Evolutionary conservation across 2,329 filamentous ascomycete genomes (phyloP).

Genomic region (Fusarium staphyleae): DNA sequence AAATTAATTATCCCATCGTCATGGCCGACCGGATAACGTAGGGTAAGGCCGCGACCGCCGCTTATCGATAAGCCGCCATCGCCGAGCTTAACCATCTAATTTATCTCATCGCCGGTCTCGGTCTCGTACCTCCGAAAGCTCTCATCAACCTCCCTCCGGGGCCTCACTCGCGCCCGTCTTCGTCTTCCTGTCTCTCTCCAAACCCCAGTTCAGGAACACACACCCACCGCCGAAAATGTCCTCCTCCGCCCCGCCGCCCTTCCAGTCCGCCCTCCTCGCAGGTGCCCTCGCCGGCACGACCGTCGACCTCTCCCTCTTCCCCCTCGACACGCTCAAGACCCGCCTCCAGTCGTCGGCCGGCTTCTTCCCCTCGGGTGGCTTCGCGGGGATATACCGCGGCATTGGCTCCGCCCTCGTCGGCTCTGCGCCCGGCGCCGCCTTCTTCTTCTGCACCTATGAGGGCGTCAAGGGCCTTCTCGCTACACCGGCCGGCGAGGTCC

Average conservation of each 20-base stretch:
- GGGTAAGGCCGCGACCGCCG: conserved; percentile 22
- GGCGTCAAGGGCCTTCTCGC: conserved; percentile 66
- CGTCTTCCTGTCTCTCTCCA: background rate
- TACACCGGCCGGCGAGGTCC: conserved; percentile 36
- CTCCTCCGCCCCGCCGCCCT: conserved; percentile 48
- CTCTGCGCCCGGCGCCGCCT: conserved; percentile 89
- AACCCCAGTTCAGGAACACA: background rate
- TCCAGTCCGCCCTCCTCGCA: conserved; percentile 72
- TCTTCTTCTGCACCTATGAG: conserved; percentile 98
- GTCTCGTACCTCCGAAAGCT: conserved; percentile 31
- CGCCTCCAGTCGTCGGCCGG: conserved; percentile 84
- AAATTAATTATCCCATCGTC: background rate
- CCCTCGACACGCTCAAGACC: conserved; percentile 98
- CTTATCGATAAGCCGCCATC: conserved; percentile 41
- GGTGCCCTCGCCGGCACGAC: conserved; percentile 93
- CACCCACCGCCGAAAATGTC: conserved; percentile 3
- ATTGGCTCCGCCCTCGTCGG: conserved; percentile 89
- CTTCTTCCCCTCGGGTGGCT: conserved; percentile 85
- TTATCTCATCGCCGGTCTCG: conserved; percentile 39
- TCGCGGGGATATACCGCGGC: conserved; percentile 91
- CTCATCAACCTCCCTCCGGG: conserved; percentile 2
- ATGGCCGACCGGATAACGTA: background rate
- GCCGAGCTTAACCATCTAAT: conserved; percentile 17
- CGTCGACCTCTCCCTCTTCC: conserved; percentile 95
- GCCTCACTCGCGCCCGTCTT: background rate